These are phyloP conservation scores for Galerina sulciceps DNA, from an alignment of 768 basidiomycete genomes.

Conservation along the genomic window DNA sequence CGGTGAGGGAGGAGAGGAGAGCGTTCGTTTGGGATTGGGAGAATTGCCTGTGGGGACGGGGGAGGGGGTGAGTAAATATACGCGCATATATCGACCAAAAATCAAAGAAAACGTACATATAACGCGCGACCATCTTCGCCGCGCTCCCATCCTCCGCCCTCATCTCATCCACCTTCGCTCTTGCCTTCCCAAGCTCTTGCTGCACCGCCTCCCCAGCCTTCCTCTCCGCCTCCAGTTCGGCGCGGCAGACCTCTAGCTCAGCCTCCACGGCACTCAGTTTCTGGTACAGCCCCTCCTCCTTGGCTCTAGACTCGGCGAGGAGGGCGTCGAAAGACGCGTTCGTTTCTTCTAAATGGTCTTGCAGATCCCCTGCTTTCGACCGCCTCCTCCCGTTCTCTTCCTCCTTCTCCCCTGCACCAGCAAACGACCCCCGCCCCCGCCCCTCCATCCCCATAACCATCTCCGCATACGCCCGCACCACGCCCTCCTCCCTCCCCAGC, in stretches of 20 bases:
- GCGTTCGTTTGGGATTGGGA: slow-evolving; percentile 74
- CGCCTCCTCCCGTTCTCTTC: slow-evolving; percentile 37
- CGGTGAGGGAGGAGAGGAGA: slow-evolving; percentile 62
- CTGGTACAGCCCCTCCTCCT: slow-evolving; percentile 48
- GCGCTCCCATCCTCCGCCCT: slow-evolving; percentile 74
- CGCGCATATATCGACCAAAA: background rate
- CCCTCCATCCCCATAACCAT: slow-evolving; percentile 69
- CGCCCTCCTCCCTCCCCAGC: slow-evolving; percentile 60
- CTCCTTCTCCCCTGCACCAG: slow-evolving; percentile 76
- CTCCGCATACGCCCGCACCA: slow-evolving; percentile 75
- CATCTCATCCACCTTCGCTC: slow-evolving; percentile 57
- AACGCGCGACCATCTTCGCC: slow-evolving; percentile 82
- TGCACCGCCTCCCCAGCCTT: slow-evolving; percentile 15
- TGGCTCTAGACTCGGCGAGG: slow-evolving; percentile 47
- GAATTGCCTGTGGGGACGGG: slow-evolving; percentile 63
- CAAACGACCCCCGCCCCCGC: slow-evolving; percentile 66
- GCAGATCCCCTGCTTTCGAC: slow-evolving; percentile 29
- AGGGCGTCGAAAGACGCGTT: background rate
- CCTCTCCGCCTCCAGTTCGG: slow-evolving; percentile 50
- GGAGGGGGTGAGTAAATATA: background rate
- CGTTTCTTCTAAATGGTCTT: slow-evolving; percentile 8
- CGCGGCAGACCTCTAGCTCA: slow-evolving; percentile 46
- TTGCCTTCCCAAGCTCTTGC: slow-evolving; percentile 48
- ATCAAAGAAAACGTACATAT: slow-evolving; percentile 63
- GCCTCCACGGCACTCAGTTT: slow-evolving; percentile 46